Conservation (phyloP, 2,329 filamentous ascomycete genomes). For the Aspergillus aculeatus region DNA sequence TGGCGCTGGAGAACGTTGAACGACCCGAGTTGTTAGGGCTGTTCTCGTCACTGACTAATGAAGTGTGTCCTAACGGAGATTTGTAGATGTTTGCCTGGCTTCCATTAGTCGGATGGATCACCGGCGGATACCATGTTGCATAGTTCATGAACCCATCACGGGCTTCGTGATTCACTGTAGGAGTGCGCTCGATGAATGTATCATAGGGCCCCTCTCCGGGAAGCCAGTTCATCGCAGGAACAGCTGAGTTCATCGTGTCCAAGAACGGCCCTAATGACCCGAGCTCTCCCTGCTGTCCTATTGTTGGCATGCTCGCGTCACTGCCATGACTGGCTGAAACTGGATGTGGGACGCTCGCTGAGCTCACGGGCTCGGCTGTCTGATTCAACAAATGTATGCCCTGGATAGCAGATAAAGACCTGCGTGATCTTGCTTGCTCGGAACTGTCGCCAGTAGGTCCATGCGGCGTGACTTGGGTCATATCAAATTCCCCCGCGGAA, state of each 20-base stretch:
- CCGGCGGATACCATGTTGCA: conserved; percentile 30
- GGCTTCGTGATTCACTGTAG: conserved; percentile 11
- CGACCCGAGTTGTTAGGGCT: conserved; percentile 26
- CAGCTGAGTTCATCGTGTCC: conserved; percentile 21
- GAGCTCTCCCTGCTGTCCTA: conserved; percentile 21
- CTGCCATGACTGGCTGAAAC: conserved; percentile 7
- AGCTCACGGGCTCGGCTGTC: conserved; percentile 7
- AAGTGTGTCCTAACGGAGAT: conserved; percentile 20
- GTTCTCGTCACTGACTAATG: conserved; percentile 18
- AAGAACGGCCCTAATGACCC: conserved; percentile 27
- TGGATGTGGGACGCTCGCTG: conserved; percentile 8
- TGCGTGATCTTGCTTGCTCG: background rate
- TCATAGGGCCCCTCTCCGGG: conserved; percentile 30
- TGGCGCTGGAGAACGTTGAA: conserved; percentile 19
- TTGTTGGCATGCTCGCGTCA: conserved; percentile 21
- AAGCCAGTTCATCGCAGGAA: conserved; percentile 40
- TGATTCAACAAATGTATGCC: background rate
- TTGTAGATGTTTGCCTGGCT: conserved; percentile 20
- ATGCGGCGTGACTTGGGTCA: background rate
- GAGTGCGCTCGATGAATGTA: conserved; percentile 14
- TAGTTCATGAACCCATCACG: conserved; percentile 21
- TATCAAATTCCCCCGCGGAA: conserved; percentile 3
- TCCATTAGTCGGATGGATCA: conserved; percentile 17
- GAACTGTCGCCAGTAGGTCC: background rate
- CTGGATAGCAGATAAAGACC: background rate